Base-by-base conservation (phyloP, 441 rosid species). In the Omphalea diandra region DNA sequence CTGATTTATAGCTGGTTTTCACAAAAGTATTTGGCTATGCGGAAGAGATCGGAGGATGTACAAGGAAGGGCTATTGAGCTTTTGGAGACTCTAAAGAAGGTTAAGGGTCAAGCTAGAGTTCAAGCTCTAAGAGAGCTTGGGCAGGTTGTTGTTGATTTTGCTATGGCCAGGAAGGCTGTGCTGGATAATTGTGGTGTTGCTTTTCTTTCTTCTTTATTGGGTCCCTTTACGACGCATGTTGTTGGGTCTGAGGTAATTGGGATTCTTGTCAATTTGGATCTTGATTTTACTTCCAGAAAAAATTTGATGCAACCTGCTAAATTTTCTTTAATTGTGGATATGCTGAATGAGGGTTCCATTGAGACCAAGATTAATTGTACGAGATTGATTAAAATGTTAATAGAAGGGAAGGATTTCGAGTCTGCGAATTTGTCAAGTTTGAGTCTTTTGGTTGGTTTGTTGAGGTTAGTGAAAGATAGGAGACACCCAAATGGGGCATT, bases 231-330 rank as follows among this genome's bases (percentile, higher is more conserved):
- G 36, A 79, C 88, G 3, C n/a, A n/a, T n/a, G n/a, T n/a, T n/a
- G n/a, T n/a, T n/a, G 98, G 98, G 50, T 88, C 89, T 35, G 98
- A 90, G 75, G 90, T 76, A 35, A 80, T 90, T 69, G 98, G 89
- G 31, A 85, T n/a, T n/a, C n/a, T n/a, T n/a, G n/a, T n/a, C n/a
- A n/a, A n/a, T n/a, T n/a, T n/a, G n/a, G n/a, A n/a, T n/a, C n/a
- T n/a, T n/a, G n/a, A n/a, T n/a, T n/a, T n/a, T n/a, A n/a, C n/a
- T n/a, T n/a, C n/a, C n/a, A n/a, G n/a, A n/a, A n/a, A n/a, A n/a
- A n/a, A n/a, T n/a, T n/a, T n/a, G n/a, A n/a, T n/a, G n/a, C n/a
- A n/a, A n/a, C n/a, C n/a, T n/a, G n/a, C n/a, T n/a, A n/a, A n/a
- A n/a, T n/a, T n/a, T n/a, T n/a, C n/a, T 90, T 78, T 88, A 71